Evolutionary conservation across 306 rosid species (phyloP).

Genomic region (Lathyrus tuberosus): DNA sequence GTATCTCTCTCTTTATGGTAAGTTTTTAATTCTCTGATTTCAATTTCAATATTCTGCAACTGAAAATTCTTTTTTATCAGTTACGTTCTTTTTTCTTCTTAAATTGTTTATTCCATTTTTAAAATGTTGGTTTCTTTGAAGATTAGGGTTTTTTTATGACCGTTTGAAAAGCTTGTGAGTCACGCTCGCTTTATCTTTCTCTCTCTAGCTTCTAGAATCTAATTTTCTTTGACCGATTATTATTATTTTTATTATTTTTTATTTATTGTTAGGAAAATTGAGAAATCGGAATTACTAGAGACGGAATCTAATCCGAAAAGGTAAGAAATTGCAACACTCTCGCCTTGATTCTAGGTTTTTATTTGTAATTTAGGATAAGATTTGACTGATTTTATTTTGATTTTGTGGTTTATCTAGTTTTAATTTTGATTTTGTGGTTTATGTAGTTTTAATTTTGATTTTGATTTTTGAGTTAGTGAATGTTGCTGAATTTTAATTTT

Average conservation of each 20-base stretch:
- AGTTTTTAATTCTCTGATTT: neutral
- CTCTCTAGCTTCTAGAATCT: neutral
- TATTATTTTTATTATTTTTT: too few species aligned
- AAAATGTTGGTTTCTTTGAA: too few species aligned
- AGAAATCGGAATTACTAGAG: conserved; percentile 5
- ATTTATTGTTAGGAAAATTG: conserved; percentile 42
- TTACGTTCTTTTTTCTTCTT: neutral
- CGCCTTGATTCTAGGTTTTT: conserved; percentile 15
- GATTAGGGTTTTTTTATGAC: conserved; percentile 32
- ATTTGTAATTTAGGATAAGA: neutral
- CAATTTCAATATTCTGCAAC: neutral
- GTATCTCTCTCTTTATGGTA: neutral
- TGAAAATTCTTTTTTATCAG: neutral
- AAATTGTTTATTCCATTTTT: too few species aligned
- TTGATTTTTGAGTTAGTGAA: too few species aligned
- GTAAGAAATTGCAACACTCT: neutral
- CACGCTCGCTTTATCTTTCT: conserved; percentile 11
- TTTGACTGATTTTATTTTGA: conserved; percentile 6
- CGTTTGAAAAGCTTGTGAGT: conserved; percentile 50
- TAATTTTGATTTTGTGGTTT: too few species aligned
- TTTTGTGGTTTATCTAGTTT: too few species aligned
- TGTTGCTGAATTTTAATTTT: neutral
- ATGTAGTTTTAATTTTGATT: too few species aligned
- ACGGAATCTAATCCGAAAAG: conserved; percentile 4
- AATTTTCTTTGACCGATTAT: neutral